phyloP scores from a whole-genome alignment of 129 eudicot species.

The Helianthus annuus region DNA sequence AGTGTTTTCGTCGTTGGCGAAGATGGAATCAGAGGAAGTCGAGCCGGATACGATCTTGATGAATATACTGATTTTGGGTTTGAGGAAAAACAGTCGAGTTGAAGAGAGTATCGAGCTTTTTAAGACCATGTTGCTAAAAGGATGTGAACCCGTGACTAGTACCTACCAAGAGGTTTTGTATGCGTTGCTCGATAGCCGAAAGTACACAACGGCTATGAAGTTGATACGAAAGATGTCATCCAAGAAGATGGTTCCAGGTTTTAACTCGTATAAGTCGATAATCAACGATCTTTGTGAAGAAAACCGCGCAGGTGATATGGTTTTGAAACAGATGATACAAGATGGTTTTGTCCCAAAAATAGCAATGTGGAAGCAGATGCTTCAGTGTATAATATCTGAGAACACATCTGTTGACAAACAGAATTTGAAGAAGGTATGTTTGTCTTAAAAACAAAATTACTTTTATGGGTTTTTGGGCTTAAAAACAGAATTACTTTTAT shows the following conservation, averaged over 20 bases:
- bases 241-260: constrained; percentile 55
- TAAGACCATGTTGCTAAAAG: constrained; percentile 56
- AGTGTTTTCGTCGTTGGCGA: constrained; percentile 65
- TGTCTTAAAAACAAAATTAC: too few relatives aligned
- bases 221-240: constrained; percentile 47
- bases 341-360: constrained; percentile 65
- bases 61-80: constrained; percentile 66
- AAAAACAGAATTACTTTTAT: too few relatives aligned
- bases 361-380: constrained; percentile 66
- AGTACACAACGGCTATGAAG: constrained; percentile 48
- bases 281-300: constrained; percentile 54
- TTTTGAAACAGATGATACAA: constrained; percentile 58
- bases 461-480: too few relatives aligned
- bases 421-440: too few relatives aligned
- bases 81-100: constrained; percentile 60
- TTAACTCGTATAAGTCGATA: constrained; percentile 46
- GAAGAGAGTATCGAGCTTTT: constrained; percentile 54
- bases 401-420: too few relatives aligned
- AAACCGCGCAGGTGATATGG: constrained; percentile 50
- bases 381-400: too few relatives aligned
- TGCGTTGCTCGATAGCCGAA: constrained; percentile 54
- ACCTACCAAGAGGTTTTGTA: constrained; percentile 81
- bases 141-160: constrained; percentile 79
- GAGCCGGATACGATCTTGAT: constrained; percentile 60
- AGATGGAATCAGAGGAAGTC: constrained; percentile 56